A percentile compares a stretch with the other conserved stretches of the same genome.
These are phyloP conservation scores for Zopfia rhizophila DNA, from an alignment of 2,329 filamentous ascomycete species.

Conservation along the genomic window DNA sequence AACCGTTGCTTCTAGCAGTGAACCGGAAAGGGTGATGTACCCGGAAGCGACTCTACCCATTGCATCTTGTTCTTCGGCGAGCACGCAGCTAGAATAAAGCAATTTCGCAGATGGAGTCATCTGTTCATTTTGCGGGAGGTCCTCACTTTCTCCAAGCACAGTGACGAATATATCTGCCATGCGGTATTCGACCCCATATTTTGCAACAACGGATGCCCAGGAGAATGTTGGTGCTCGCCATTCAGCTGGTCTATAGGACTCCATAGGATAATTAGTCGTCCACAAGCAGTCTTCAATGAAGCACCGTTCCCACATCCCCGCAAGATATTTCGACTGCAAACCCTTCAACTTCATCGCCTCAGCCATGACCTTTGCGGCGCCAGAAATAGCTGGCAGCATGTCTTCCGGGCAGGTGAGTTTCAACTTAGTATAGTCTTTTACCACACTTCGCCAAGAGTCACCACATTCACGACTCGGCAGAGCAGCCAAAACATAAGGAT, in stretches of 20 bases:
- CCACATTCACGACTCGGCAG: not conserved
- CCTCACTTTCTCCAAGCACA: not conserved
- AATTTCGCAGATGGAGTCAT: too few relatives aligned
- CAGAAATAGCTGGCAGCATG: conserved; percentile 10
- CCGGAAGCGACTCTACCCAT: too few relatives aligned
- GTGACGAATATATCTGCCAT: not conserved
- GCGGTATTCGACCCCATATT: not conserved
- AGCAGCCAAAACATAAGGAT: too few relatives aligned
- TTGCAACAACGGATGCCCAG: conserved; percentile 17
- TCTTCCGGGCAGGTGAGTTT: conserved; percentile 6
- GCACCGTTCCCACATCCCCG: conserved; percentile 20
- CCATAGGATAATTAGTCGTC: not conserved
- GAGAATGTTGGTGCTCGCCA: conserved; percentile 26
- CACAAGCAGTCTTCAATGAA: conserved; percentile 15
- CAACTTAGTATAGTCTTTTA: conserved; percentile 2
- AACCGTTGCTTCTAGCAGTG: too few relatives aligned
- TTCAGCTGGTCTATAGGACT: not conserved
- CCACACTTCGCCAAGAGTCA: not conserved
- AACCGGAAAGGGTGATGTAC: too few relatives aligned
- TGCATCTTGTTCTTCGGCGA: too few relatives aligned
- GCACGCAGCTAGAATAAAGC: too few relatives aligned
- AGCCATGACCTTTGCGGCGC: conserved; percentile 1
- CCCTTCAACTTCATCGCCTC: not conserved
- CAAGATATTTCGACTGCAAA: conserved; percentile 14
- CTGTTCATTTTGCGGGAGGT: not conserved